phyloP scores from a whole-genome alignment of 1,284 basidiomycete species.

The Cryptococcus sp. region DNA sequence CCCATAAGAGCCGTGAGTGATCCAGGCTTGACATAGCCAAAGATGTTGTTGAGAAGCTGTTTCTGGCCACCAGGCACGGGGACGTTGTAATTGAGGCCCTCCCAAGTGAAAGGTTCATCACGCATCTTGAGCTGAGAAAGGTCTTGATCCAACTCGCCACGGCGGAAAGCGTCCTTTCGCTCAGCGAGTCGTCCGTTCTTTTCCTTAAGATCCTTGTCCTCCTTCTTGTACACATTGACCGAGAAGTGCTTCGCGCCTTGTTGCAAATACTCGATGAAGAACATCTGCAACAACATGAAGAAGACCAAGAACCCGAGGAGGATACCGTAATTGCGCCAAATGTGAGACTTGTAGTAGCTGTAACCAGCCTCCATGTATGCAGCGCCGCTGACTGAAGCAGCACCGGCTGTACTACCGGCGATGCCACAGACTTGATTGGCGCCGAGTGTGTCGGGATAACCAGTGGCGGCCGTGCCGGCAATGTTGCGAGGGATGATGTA shows the following conservation, averaged over 20 bases:
- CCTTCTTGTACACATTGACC: slow-evolving; percentile 69
- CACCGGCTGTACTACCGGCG: slow-evolving; percentile 42
- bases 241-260: slow-evolving; percentile 41
- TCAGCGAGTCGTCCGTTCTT: slow-evolving; percentile 65
- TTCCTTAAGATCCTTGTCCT: slow-evolving; percentile 66
- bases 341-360: slow-evolving; percentile 41
- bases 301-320: slow-evolving; percentile 63
- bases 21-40: slow-evolving; percentile 61
- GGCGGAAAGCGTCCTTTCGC: slow-evolving; percentile 57
- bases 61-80: slow-evolving; percentile 58
- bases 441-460: slow-evolving; percentile 62
- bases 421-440: slow-evolving; percentile 53
- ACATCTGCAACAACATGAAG: slow-evolving; percentile 60
- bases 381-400: slow-evolving; percentile 41
- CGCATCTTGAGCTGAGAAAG: slow-evolving; percentile 48
- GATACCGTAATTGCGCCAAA: slow-evolving; percentile 54
- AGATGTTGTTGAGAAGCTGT: slow-evolving; percentile 58
- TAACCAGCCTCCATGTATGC: slow-evolving; percentile 53
- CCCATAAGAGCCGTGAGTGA: slow-evolving; percentile 64
- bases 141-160: slow-evolving; percentile 52
- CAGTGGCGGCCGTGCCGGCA: slow-evolving; percentile 57
- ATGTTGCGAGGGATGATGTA: slow-evolving; percentile 73
- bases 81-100: slow-evolving; percentile 55
- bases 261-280: slow-evolving; percentile 49
- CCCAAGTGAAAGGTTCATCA: slow-evolving; percentile 56